Conservation (phyloP, 257 asterid genomes). For the Ligustrum vulgare region DNA sequence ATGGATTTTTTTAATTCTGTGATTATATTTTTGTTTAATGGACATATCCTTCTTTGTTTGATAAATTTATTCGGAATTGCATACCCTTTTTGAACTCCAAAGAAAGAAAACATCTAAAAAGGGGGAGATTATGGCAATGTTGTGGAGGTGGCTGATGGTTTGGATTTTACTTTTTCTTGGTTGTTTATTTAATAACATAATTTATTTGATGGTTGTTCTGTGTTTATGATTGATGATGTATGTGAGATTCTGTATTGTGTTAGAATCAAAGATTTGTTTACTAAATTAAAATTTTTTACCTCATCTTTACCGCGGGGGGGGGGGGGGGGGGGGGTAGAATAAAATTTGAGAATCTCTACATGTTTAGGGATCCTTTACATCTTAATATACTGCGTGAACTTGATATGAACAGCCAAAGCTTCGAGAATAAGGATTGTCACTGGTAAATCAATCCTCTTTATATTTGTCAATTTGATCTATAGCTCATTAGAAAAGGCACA, state of each 20-base stretch:
- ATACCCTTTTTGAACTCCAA: neutral
- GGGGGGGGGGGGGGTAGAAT: no score
- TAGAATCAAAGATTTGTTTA: no score
- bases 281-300: neutral
- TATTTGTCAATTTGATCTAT: no score
- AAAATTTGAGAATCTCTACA: neutral
- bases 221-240: constrained; percentile 1
- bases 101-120: neutral
- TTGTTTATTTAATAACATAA: neutral
- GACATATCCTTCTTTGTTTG: neutral
- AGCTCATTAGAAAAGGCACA: no score
- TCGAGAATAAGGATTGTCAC: no score
- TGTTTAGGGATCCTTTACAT: neutral
- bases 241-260: no score
- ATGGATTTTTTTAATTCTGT: neutral
- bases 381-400: neutral
- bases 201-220: neutral
- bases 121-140: neutral
- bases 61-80: neutral
- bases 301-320: neutral
- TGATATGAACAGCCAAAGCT: no score
- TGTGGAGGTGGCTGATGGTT: constrained; percentile 8
- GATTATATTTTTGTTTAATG: neutral
- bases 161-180: neutral
- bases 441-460: no score